Percentiles rank a stretch among this genome's conserved stretches.
phyloP scores from a whole-genome alignment of 2,329 filamentous ascomycete genomes.

The Lecanicillium sp. region DNA sequence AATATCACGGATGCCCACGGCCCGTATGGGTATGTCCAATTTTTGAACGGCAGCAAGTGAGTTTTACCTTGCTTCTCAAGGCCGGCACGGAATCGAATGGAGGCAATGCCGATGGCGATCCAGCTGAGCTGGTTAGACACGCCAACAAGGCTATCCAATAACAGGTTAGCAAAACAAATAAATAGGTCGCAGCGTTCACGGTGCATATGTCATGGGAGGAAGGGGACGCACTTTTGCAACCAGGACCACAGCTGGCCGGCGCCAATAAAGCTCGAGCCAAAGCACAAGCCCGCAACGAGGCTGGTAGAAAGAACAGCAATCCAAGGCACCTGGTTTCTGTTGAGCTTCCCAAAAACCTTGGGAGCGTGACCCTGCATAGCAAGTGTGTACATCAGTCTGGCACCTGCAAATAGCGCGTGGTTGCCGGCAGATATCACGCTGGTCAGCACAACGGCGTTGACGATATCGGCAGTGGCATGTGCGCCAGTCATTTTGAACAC shows the following conservation, averaged over 20 bases:
- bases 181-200: conserved; percentile 2
- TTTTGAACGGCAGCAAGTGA: conserved; percentile 54
- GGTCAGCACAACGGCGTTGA: conserved; percentile 49
- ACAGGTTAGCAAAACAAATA: conserved; percentile 12
- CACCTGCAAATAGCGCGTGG: conserved; percentile 27
- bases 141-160: conserved; percentile 46
- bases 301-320: conserved; percentile 41
- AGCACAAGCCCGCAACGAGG: conserved; percentile 51
- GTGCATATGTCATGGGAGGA: conserved; percentile 9
- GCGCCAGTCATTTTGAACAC: conserved; percentile 53
- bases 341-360: conserved; percentile 36
- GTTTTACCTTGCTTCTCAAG: conserved; percentile 51
- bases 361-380: conserved; percentile 45
- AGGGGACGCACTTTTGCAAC: conserved; percentile 49
- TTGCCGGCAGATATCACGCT: conserved; percentile 30
- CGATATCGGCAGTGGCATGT: conserved; percentile 40
- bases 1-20: conserved; percentile 49
- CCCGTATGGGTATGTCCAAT: conserved; percentile 59
- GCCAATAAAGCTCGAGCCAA: conserved; percentile 58
- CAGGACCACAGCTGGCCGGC: conserved; percentile 59
- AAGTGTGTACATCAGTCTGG: conserved; percentile 27
- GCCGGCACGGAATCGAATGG: conserved; percentile 55
- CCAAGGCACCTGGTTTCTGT: conserved; percentile 28
- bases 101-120: conserved; percentile 57
- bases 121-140: conserved; percentile 62